Evolutionary conservation across 495 filamentous ascomycete genomes (phyloP), one percentile per base, ranked within the genome.

Genomic region (Hyaloscypha hepaticicola): DNA sequence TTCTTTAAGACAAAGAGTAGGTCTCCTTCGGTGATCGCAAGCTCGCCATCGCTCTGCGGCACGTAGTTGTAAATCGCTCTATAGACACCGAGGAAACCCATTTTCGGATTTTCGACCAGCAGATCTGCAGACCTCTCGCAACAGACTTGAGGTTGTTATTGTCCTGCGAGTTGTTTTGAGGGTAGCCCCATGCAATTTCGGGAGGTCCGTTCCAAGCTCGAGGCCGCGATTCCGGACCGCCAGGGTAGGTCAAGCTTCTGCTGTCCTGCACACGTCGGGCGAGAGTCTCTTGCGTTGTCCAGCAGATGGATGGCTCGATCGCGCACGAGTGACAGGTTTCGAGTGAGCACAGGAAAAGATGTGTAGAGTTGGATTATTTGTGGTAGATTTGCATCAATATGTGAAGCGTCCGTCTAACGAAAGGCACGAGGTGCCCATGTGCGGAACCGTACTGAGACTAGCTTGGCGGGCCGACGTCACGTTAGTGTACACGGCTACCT

Each of bases 41-140:
- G 82, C 85, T 99, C 96, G 57, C 90, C 87, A 65, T 92, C 90
- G 67, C 84, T 88, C 77, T 97, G 93, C 63, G 95, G 93, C 63
- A 83, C 81, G 79, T 98, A 99, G 80, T 96, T 92, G 83, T 96
- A 98, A 72, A 96, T 71, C 72, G 93, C 94, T 75, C 86, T 90
- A 81, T 93, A 97, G 59, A 99, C 85, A 61, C 93, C 93, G 72
- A 97, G 75, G 81, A 98, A 99, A 58, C 80, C 82, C 83, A 85
- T 85, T 67, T 64, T 73, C 49, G n/a, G 6, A 38, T n/a, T 25
- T 49, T 59, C 27, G 4, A 25, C 33, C 58, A 34, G 62, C 55
- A 41, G 60, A 66, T 34, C 57, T 58, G 59, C 26, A 34, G 25
- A 51, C 34, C 38, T 22, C 56, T 51, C 41, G 64, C 49, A 27